Conservation (phyloP, 2,329 filamentous ascomycete species). For the Cadophora malorum region DNA sequence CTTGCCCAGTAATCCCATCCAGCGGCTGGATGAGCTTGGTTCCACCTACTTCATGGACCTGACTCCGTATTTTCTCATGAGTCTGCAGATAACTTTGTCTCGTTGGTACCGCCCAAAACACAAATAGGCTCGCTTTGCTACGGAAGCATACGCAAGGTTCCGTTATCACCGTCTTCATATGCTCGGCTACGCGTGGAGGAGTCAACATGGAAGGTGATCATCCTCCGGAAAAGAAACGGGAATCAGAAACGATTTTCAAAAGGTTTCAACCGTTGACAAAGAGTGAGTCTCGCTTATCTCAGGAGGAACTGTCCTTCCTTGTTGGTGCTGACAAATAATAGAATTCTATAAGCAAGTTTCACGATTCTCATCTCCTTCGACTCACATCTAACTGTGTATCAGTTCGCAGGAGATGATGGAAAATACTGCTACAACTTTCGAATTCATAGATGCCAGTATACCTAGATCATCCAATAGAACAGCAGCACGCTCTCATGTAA, state of each 20-base stretch:
- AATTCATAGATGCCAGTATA: conserved; percentile 17
- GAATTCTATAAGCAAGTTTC: conserved; percentile 20
- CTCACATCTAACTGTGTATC: background rate
- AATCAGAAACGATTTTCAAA: conserved; percentile 16
- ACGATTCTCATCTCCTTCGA: background rate
- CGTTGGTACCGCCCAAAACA: background rate
- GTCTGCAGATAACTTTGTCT: background rate
- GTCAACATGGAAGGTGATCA: background rate
- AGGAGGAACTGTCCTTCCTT: too few species aligned
- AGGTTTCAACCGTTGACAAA: conserved; percentile 19
- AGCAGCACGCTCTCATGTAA: conserved; percentile 23
- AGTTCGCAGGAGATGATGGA: background rate
- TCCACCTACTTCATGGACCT: background rate
- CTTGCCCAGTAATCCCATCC: background rate
- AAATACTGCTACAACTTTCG: conserved; percentile 2
- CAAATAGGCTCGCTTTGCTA: background rate
- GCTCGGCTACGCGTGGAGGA: background rate
- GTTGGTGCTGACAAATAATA: background rate
- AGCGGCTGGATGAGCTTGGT: background rate
- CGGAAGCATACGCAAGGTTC: background rate
- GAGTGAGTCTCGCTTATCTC: too few species aligned
- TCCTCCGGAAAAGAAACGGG: background rate
- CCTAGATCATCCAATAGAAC: conserved; percentile 5
- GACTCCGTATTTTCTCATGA: background rate
- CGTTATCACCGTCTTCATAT: background rate